Percentiles rank a stretch among this genome's conserved stretches.
These are phyloP conservation scores for Lycium ferocissimum DNA, from an alignment of 257 asterid genomes.

Conservation along the genomic window DNA sequence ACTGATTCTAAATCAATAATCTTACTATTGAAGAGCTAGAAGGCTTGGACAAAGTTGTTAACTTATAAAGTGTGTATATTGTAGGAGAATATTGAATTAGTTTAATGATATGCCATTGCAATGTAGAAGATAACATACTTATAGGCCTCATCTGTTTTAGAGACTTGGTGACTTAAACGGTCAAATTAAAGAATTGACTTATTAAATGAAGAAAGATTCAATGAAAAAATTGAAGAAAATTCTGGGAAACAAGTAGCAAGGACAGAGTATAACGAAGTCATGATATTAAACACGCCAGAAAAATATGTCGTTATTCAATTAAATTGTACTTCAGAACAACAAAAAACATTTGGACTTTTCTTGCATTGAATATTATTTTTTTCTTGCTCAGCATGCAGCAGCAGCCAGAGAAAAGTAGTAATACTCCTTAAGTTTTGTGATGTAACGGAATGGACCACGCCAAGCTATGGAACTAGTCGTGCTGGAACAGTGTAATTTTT, in stretches of 20 bases:
- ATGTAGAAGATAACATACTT: not conserved
- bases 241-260: not conserved
- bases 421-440: too few relatives aligned
- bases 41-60: not conserved
- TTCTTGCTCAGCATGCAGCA: too few relatives aligned
- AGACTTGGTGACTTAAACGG: not conserved
- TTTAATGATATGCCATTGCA: not conserved
- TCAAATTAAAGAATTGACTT: not conserved
- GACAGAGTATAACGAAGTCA: not conserved
- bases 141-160: not conserved
- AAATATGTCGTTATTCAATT: not conserved
- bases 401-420: too few relatives aligned
- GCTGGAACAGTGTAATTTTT: too few relatives aligned
- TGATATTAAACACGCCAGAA: not conserved
- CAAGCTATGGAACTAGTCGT: too few relatives aligned
- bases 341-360: too few relatives aligned
- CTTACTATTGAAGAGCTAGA: not conserved
- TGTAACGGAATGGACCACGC: too few relatives aligned
- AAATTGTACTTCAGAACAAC: too few relatives aligned
- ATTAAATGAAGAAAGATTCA: not conserved
- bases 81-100: constrained; percentile 6
- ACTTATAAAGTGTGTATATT: too few relatives aligned
- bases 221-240: not conserved
- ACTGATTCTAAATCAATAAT: not conserved
- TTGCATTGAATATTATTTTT: too few relatives aligned